Conservation (phyloP, 768 basidiomycete genomes). For the Agaricus blazei region DNA sequence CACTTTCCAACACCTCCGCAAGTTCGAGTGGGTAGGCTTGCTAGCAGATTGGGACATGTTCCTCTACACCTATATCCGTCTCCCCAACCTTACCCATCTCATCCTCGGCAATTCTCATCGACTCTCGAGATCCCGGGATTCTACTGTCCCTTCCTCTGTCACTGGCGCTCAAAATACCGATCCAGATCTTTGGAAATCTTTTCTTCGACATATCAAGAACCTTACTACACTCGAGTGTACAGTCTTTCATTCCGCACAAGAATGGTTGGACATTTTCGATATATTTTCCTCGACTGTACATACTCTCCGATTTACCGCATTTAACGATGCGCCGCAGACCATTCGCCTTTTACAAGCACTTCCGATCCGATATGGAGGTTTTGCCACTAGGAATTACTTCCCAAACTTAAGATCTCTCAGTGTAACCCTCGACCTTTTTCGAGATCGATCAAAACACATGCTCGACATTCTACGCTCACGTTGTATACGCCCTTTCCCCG, state of each 20-base stretch:
- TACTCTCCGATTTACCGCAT: neutral
- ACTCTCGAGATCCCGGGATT: neutral
- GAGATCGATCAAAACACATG: neutral
- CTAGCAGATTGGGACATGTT: neutral
- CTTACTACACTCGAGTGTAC: neutral
- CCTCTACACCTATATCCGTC: neutral
- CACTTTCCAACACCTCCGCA: neutral
- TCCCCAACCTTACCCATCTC: neutral
- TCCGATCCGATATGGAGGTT: neutral
- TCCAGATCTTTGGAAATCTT: neutral
- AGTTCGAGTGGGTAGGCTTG: slow-evolving; percentile 7
- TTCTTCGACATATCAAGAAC: neutral
- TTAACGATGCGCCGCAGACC: neutral
- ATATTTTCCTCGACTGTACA: neutral
- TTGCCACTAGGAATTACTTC: neutral
- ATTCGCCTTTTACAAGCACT: neutral
- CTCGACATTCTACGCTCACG: neutral
- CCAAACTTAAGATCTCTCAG: neutral
- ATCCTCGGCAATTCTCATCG: neutral
- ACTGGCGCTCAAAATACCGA: neutral
- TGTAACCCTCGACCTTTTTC: neutral
- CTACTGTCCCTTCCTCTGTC: neutral
- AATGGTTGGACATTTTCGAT: slow-evolving; percentile 2
- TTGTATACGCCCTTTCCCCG: neutral
- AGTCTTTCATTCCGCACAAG: neutral